Base-by-base conservation (phyloP, 495 filamentous ascomycete species). In the Annulohypoxylon stygium region DNA sequence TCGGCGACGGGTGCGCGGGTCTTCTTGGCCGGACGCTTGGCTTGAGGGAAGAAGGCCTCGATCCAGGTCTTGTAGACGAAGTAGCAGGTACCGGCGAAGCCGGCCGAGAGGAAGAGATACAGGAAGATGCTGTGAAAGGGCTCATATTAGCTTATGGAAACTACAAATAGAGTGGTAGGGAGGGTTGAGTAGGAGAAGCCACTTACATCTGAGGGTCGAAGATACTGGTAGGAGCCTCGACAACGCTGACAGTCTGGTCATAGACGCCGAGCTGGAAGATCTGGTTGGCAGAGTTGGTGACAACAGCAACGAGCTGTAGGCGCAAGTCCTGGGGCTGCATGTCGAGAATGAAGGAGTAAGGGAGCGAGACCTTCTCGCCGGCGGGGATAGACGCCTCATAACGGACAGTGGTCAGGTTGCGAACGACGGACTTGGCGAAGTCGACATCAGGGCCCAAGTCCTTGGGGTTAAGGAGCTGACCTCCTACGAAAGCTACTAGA, bases 31-130 rank as follows among this genome's bases (percentile, higher is more conserved):
- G 85, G 85, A 72, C 91, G 90, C 79, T 89, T 90, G 82, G 94
- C 90, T 86, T 97, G 93, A 30, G 96, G 96, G 89, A 97, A 97
- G 77, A 98, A 90, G n/a, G 93, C 90, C 57, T 94, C 92, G 82
- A 99, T 89, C 93, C 95, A 98, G 78, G 95, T 97, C 81, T 90
- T 96, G 87, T 99, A 99, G 83, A 97, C 94, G 81, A 97, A 98
- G 89, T 96, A 97, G 81, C 90, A 85, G 47, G 91, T 93, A 64
- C 91, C 94, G 72, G 79, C 88, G 79, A 97, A 95, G 77, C 85
- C 88, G 65, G 87, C 89, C 63, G 89, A 81, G 73, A 99, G 93
- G 86, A 98, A 89, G 81, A 97, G 89, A 86, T 98, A 99, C 67
- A 99, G 91, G 90, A 99, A 99, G 83, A 97, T 92, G 75, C 95